A percentile compares a stretch with the other conserved stretches of the same genome.
Evolutionary conservation across 345 rosid genomes (phyloP).

Genomic region (Geranium brycei): DNA sequence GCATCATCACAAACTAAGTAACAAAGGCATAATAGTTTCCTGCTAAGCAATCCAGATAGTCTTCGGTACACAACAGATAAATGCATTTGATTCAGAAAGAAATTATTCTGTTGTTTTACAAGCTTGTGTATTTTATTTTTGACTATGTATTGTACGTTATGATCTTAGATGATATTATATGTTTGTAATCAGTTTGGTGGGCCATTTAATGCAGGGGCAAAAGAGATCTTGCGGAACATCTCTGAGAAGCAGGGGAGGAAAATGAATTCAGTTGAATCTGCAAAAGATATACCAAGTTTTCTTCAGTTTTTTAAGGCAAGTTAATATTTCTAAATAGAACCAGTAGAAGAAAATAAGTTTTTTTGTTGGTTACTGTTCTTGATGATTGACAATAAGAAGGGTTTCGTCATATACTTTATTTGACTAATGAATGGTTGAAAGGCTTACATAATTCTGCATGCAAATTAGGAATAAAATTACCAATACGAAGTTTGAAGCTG

Average conservation of each 20-base stretch:
- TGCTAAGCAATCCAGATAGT: background rate
- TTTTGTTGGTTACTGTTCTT: background rate
- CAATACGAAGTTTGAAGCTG: background rate
- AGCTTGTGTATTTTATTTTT: background rate
- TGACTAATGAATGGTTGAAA: background rate
- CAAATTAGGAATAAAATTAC: background rate
- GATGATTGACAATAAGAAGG: background rate
- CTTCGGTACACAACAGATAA: background rate
- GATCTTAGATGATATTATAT: slow-evolving; percentile 3
- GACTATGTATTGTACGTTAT: background rate
- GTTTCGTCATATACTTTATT: no score
- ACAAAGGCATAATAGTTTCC: background rate
- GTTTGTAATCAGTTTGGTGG: slow-evolving; percentile 6
- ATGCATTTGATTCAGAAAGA: background rate
- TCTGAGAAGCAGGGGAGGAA: slow-evolving; percentile 87
- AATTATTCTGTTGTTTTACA: background rate
- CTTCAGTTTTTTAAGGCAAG: slow-evolving; percentile 59
- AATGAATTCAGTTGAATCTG: slow-evolving; percentile 73
- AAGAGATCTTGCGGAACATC: slow-evolving; percentile 58
- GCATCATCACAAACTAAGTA: background rate
- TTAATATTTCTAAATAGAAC: slow-evolving; percentile 1
- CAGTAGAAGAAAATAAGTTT: background rate
- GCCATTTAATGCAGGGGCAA: slow-evolving; percentile 48
- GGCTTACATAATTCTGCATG: background rate
- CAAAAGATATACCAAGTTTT: slow-evolving; percentile 60